Evolutionary conservation across 768 basidiomycete genomes (phyloP).

Genomic region (Tricholoma saponaceum): DNA sequence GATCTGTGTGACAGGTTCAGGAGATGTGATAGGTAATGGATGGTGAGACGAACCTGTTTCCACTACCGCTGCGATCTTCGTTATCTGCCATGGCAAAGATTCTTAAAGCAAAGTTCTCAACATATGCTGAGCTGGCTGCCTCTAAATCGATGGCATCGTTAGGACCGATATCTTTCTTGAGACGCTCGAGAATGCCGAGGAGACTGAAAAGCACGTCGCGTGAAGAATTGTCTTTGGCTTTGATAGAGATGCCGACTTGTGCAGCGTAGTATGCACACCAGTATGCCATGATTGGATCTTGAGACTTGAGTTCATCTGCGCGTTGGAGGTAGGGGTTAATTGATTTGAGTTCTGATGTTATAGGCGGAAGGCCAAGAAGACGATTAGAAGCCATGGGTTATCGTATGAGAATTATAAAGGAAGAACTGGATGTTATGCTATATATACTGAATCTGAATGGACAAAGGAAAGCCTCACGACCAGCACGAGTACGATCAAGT

Average conservation of each 20-base stretch:
- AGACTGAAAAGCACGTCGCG: slow-evolving; percentile 69
- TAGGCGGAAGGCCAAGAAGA: slow-evolving; percentile 53
- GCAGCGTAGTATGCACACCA: slow-evolving; percentile 98
- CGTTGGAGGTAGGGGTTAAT: slow-evolving; percentile 83
- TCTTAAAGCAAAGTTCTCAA: slow-evolving; percentile 91
- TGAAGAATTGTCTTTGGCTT: slow-evolving; percentile 59
- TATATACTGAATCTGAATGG: not conserved
- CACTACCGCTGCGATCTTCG: slow-evolving; percentile 77
- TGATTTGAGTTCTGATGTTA: slow-evolving; percentile 58
- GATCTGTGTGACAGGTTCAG: slow-evolving; percentile 43
- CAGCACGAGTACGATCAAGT: not conserved
- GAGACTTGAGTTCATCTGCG: slow-evolving; percentile 77
- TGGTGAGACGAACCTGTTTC: slow-evolving; percentile 55
- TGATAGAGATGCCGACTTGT: slow-evolving; percentile 77
- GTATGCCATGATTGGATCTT: slow-evolving; percentile 88
- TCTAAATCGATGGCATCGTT: slow-evolving; percentile 85
- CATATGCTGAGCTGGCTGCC: slow-evolving; percentile 77
- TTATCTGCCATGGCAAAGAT: slow-evolving; percentile 90
- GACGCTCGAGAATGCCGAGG: slow-evolving; percentile 71
- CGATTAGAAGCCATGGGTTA: slow-evolving; percentile 25
- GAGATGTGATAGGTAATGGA: slow-evolving; percentile 5
- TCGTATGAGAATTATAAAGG: not conserved
- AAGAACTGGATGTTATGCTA: slow-evolving; percentile 1
- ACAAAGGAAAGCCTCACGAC: not conserved
- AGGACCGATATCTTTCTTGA: slow-evolving; percentile 71